phyloP scores from a whole-genome alignment of 208 protist genomes.

The Leishmania mexicana region DNA sequence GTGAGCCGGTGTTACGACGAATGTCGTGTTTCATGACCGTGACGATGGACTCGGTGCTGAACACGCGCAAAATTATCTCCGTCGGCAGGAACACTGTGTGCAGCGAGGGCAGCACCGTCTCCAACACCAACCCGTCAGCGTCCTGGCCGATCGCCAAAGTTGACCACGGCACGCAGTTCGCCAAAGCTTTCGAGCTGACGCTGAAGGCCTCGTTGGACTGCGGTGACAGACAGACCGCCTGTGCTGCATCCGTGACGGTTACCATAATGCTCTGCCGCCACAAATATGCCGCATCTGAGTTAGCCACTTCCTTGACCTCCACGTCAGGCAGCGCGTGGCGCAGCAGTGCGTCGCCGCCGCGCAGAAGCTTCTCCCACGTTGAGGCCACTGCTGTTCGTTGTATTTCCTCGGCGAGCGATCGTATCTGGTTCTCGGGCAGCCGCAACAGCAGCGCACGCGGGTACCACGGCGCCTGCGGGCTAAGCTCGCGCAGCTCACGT shows the following conservation, averaged over 20 bases:
- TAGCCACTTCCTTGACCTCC: slow-evolving; percentile 20
- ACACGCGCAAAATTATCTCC: slow-evolving; percentile 75
- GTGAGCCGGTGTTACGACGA: slow-evolving; percentile 50
- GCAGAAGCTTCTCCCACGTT: slow-evolving; percentile 56
- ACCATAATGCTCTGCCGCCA: slow-evolving; percentile 55
- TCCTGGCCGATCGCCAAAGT: slow-evolving; percentile 38
- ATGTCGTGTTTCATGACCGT: slow-evolving; percentile 71
- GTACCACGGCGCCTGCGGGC: slow-evolving; percentile 39
- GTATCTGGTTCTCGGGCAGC: slow-evolving; percentile 46
- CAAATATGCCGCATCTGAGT: slow-evolving; percentile 31
- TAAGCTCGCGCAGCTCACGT: slow-evolving; percentile 69
- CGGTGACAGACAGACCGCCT: slow-evolving; percentile 68
- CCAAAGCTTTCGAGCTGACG: slow-evolving; percentile 44
- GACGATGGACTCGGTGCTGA: slow-evolving; percentile 49
- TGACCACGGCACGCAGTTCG: slow-evolving; percentile 50
- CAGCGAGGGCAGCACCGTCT: slow-evolving; percentile 59
- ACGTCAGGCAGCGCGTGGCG: slow-evolving; percentile 36
- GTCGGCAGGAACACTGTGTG: slow-evolving; percentile 48
- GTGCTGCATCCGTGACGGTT: slow-evolving; percentile 59
- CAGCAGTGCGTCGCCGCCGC: slow-evolving; percentile 50
- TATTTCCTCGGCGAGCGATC: slow-evolving; percentile 43
- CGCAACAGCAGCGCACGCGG: slow-evolving; percentile 53
- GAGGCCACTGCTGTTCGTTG: slow-evolving; percentile 38
- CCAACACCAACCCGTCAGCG: slow-evolving; percentile 50
- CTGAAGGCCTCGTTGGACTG: slow-evolving; percentile 76